Percentiles rank a stretch among this genome's conserved stretches.
phyloP scores from a whole-genome alignment of 768 basidiomycete genomes.

The Agaricus sinodeliciosus region DNA sequence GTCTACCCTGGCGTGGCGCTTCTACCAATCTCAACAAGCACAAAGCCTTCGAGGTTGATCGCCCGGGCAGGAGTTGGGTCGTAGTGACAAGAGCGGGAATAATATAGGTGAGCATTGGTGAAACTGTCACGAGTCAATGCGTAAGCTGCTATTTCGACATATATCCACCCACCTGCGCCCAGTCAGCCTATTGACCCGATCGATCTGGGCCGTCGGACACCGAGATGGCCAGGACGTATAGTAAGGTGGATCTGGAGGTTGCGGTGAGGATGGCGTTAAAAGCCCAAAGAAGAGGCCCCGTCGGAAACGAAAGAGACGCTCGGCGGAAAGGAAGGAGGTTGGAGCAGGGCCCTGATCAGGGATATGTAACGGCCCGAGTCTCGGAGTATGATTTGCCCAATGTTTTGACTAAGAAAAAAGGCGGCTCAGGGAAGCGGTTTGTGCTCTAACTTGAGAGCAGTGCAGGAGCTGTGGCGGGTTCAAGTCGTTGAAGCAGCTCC shows the following conservation, averaged over 20 bases:
- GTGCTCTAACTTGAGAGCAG: not conserved
- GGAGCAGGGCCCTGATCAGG: no score
- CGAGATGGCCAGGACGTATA: not conserved
- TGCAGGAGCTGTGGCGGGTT: not conserved
- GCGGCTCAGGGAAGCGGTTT: not conserved
- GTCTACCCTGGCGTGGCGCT: no score
- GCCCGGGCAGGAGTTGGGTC: no score
- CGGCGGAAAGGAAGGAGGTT: not conserved
- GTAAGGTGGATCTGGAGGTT: not conserved
- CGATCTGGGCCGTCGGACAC: not conserved
- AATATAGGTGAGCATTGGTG: no score
- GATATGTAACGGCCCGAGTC: not conserved
- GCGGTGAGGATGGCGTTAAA: not conserved
- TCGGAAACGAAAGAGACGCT: not conserved
- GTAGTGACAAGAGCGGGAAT: no score
- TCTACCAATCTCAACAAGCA: no score
- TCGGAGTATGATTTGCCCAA: not conserved
- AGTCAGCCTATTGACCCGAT: not conserved
- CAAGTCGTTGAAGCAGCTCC: not conserved
- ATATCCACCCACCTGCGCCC: not conserved
- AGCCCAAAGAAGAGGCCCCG: not conserved
- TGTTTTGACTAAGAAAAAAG: not conserved
- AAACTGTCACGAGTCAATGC: no score
- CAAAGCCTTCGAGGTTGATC: no score
- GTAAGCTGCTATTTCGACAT: no score